phyloP scores from a whole-genome alignment of 2,329 filamentous ascomycete genomes.

The Macrophomina phaseolina region DNA sequence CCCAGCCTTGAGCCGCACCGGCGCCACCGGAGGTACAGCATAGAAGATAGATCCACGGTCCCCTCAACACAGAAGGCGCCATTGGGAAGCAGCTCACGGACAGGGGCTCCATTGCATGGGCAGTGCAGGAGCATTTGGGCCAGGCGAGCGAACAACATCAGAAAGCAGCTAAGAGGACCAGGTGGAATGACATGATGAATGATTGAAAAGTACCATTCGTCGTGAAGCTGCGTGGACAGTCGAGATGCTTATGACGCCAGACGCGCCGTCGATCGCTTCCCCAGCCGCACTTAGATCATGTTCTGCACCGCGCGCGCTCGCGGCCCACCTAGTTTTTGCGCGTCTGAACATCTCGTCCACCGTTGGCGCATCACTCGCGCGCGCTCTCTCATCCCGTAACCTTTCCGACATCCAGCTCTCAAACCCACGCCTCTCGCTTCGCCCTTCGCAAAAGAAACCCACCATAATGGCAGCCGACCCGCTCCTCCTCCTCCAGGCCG shows the following conservation, averaged over 20 bases:
- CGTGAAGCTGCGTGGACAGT: too few species aligned
- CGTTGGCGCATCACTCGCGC: not conserved
- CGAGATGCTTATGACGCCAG: not conserved
- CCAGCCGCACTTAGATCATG: not conserved
- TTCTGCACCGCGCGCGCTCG: not conserved
- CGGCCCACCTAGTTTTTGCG: not conserved
- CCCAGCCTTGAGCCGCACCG: slow-evolving; percentile 29
- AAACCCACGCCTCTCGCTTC: not conserved
- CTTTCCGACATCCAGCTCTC: not conserved
- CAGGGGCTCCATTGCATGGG: slow-evolving; percentile 43
- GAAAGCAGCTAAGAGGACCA: not conserved
- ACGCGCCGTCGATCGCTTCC: not conserved
- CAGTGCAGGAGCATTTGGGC: slow-evolving; percentile 37
- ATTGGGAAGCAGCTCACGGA: slow-evolving; percentile 48
- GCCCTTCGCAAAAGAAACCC: not conserved
- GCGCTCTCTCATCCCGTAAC: not conserved
- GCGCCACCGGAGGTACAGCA: slow-evolving; percentile 43
- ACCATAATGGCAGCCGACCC: slow-evolving; percentile 1
- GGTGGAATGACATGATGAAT: not conserved
- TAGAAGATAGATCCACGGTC: slow-evolving; percentile 44
- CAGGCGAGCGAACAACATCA: slow-evolving; percentile 12
- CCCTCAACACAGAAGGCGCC: slow-evolving; percentile 41
- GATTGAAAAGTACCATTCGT: too few species aligned
- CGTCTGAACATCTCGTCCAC: not conserved
- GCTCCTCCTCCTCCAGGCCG: slow-evolving; percentile 15